Conservation (phyloP, 768 basidiomycete genomes). For the Psilocybe cyanescens region DNA sequence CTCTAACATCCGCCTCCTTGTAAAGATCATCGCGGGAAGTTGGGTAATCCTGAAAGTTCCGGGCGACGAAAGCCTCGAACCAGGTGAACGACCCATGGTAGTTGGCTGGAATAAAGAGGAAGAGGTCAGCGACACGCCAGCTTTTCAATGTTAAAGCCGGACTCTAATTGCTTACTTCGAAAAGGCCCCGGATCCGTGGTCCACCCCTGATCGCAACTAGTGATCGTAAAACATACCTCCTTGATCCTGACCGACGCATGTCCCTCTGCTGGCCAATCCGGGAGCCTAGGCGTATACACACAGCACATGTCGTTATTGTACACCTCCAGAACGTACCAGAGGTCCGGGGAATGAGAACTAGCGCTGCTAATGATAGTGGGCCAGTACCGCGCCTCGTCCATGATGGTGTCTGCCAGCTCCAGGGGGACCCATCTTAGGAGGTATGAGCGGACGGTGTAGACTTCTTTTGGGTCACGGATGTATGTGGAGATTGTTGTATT, state of each 20-base stretch:
- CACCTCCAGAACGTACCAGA: neutral
- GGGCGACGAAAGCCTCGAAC: neutral
- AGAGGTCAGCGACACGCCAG: too few species aligned
- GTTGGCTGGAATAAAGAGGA: neutral
- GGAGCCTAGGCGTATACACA: neutral
- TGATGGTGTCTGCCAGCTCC: neutral
- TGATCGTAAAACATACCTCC: neutral
- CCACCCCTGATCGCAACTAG: neutral
- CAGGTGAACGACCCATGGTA: neutral
- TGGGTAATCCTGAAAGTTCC: neutral
- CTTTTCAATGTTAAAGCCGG: too few species aligned
- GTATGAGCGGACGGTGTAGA: neutral
- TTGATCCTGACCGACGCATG: neutral
- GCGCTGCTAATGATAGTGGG: neutral
- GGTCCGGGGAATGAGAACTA: neutral
- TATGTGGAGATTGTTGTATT: neutral
- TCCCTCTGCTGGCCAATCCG: neutral
- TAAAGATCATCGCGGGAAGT: too few species aligned
- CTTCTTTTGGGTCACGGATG: neutral
- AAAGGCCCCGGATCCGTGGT: neutral
- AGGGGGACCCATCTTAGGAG: neutral
- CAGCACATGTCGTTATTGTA: neutral
- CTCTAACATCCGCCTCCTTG: neutral
- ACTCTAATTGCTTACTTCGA: neutral
- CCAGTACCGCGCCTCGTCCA: neutral